A percentile compares a stretch with the other conserved stretches of the same genome.
These are phyloP conservation scores for Parsonsia alboflavescens DNA, from an alignment of 257 asterid species.

Conservation along the genomic window DNA sequence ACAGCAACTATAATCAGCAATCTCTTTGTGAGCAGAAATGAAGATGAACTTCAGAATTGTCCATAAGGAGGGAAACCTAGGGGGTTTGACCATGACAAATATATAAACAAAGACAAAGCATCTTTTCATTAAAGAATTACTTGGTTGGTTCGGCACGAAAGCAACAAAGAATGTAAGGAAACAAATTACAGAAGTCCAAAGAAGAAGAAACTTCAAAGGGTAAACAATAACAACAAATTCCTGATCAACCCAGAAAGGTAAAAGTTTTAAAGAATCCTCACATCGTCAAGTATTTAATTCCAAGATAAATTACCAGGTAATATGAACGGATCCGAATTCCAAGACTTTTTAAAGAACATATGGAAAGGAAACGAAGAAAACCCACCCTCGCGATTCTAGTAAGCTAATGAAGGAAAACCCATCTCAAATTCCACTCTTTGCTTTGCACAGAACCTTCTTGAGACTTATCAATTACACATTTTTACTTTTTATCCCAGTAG, in stretches of 20 bases:
- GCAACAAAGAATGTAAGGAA: slow-evolving; percentile 29
- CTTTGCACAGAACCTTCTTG: slow-evolving; percentile 24
- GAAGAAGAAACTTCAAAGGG: slow-evolving; percentile 5
- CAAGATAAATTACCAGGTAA: neutral
- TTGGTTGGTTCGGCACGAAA: slow-evolving; percentile 40
- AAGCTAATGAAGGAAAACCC: slow-evolving; percentile 25
- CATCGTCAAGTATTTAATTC: neutral
- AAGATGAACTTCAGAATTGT: slow-evolving; percentile 17
- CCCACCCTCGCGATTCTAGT: slow-evolving; percentile 23
- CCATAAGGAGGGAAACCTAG: slow-evolving; percentile 19
- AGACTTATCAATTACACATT: slow-evolving; percentile 3
- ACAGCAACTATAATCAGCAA: slow-evolving; percentile 31
- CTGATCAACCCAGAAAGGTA: slow-evolving; percentile 7
- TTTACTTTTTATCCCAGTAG: slow-evolving; percentile 11
- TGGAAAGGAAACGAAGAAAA: slow-evolving; percentile 16
- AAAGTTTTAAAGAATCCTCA: neutral
- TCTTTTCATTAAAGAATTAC: slow-evolving; percentile 20
- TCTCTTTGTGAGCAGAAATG: slow-evolving; percentile 13
- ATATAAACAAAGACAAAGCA: slow-evolving; percentile 22
- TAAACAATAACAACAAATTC: slow-evolving; percentile 11
- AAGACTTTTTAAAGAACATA: slow-evolving; percentile 17
- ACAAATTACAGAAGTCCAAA: slow-evolving; percentile 26
- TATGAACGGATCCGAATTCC: slow-evolving; percentile 27
- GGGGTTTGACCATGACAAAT: slow-evolving; percentile 29
- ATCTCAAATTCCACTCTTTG: slow-evolving; percentile 20